Percentiles rank a stretch among this genome's conserved stretches.
Conservation (phyloP, 108 stramenopile species). For the Mediolabrus comicus region DNA sequence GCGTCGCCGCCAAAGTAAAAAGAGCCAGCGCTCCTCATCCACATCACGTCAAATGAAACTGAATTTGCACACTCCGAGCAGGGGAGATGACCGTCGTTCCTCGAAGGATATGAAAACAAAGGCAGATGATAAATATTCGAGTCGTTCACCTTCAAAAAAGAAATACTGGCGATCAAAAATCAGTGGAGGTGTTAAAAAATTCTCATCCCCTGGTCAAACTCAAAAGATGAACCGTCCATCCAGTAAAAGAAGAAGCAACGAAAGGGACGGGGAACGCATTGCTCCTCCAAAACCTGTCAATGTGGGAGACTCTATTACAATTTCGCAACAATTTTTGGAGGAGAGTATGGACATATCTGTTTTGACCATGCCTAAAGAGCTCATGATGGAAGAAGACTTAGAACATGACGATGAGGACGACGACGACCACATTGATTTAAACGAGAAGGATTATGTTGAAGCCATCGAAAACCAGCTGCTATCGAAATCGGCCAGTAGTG, state of each 20-base stretch:
- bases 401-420: neutral
- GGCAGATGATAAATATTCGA: neutral
- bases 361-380: constrained; percentile 21
- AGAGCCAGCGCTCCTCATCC: constrained; percentile 5
- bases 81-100: neutral
- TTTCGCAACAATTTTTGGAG: constrained; percentile 26
- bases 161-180: constrained; percentile 16
- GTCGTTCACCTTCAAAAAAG: neutral
- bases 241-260: neutral
- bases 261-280: neutral
- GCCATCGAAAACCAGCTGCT: neutral
- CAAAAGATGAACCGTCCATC: neutral
- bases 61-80: neutral
- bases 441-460: neutral
- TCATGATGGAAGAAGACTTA: constrained; percentile 9
- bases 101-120: neutral
- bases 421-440: neutral
- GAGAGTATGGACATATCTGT: constrained; percentile 25
- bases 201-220: constrained; percentile 1
- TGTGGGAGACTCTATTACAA: constrained; percentile 30
- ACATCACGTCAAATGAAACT: neutral
- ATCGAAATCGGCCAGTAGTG: neutral
- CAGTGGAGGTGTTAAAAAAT: constrained; percentile 23
- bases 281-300: constrained; percentile 10
- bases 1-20: neutral